These are phyloP conservation scores for Trichoderma afroharzianum DNA, from an alignment of 2,329 filamentous ascomycete genomes.

Conservation along the genomic window DNA sequence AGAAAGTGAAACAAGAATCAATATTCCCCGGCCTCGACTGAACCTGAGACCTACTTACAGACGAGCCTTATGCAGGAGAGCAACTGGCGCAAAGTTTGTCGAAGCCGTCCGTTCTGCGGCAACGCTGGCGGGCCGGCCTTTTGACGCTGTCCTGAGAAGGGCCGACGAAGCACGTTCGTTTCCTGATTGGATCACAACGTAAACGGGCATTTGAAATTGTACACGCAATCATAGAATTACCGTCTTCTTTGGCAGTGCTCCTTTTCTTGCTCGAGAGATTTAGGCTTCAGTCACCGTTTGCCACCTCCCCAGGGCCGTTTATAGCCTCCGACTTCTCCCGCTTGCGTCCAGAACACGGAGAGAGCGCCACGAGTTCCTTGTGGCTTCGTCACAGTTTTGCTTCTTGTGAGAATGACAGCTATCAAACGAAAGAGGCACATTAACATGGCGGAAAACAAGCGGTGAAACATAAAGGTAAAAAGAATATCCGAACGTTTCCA, in stretches of 20 bases:
- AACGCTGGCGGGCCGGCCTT: background rate
- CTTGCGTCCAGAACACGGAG: background rate
- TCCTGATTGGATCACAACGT: background rate
- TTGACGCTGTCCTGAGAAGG: background rate
- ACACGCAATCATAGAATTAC: background rate
- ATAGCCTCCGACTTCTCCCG: constrained; percentile 7
- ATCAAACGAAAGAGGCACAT: background rate
- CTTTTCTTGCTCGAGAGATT: background rate
- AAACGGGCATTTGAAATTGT: background rate
- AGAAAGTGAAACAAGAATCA: background rate
- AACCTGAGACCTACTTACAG: background rate
- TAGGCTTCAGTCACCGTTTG: constrained; percentile 2
- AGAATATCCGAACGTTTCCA: background rate
- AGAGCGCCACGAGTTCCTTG: background rate
- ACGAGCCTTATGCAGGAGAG: constrained; percentile 3
- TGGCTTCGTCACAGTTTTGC: background rate
- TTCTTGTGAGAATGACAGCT: background rate
- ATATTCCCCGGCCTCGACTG: constrained; percentile 3
- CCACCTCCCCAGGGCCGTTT: background rate
- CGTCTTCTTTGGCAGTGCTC: background rate
- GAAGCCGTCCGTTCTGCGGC: background rate
- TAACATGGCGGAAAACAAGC: background rate
- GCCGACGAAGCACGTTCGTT: background rate
- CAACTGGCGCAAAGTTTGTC: constrained; percentile 5
- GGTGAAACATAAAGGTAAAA: background rate